A percentile compares a stretch with the other conserved stretches of the same genome.
These are phyloP conservation scores for Diaporthe velutina DNA, from an alignment of 2,329 filamentous ascomycete species.

Conservation along the genomic window DNA sequence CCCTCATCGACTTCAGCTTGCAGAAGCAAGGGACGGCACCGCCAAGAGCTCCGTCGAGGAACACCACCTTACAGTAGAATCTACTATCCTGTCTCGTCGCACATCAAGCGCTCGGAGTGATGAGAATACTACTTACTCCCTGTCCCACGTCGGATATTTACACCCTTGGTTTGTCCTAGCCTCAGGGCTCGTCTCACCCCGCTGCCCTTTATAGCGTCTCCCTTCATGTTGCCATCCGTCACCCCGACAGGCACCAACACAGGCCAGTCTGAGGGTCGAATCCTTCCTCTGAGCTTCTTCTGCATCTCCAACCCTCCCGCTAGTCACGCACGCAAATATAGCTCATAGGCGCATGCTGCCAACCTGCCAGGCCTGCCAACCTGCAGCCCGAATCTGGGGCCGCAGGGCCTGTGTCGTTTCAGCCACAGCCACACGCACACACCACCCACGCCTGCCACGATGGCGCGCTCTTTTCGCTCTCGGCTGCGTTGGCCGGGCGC, in stretches of 20 bases:
- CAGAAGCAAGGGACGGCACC: constrained; percentile 13
- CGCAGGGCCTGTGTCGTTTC: constrained; percentile 14
- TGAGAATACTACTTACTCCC: not conserved
- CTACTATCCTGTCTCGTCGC: not conserved
- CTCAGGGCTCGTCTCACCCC: constrained; percentile 10
- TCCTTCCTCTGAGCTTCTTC: constrained; percentile 18
- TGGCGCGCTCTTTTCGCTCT: not conserved
- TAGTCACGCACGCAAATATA: constrained; percentile 22
- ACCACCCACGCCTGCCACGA: constrained; percentile 13
- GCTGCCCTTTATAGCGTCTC: constrained; percentile 22
- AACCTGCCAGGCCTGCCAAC: constrained; percentile 18
- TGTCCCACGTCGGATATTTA: constrained; percentile 22
- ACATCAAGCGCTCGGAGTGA: not conserved
- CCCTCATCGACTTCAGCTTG: not conserved
- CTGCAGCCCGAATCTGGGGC: constrained; percentile 21
- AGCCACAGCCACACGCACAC: constrained; percentile 30
- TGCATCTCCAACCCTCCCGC: not conserved
- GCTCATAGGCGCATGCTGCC: constrained; percentile 14
- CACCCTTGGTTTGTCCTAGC: not conserved
- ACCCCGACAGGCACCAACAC: constrained; percentile 1
- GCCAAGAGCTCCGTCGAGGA: constrained; percentile 4
- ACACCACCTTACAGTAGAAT: not conserved
- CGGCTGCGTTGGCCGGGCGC: not conserved
- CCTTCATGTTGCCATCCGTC: constrained; percentile 6
- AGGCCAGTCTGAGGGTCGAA: not conserved